Conservation (phyloP, 2,329 filamentous ascomycete genomes). For the Berkeleyomyces rouxiae region DNA sequence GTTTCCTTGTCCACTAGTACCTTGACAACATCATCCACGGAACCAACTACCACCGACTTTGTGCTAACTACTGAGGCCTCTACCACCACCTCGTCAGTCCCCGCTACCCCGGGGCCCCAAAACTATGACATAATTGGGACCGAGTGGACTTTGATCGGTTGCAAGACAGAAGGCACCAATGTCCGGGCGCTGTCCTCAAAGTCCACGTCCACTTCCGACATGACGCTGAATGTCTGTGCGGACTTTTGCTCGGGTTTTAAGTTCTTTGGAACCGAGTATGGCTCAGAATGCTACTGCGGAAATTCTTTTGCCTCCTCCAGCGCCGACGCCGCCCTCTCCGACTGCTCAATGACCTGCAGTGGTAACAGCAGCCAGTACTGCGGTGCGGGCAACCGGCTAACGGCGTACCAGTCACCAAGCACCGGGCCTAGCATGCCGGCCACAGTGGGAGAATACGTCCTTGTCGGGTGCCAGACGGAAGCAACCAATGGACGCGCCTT, state of each 20-base stretch:
- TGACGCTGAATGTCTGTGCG: conserved; percentile 23
- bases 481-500: conserved; percentile 22
- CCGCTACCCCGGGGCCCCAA: conserved; percentile 20
- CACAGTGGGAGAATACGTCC: conserved; percentile 20
- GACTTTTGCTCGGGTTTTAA: conserved; percentile 22
- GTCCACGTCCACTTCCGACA: conserved; percentile 17
- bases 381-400: conserved; percentile 21
- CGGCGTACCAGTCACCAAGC: conserved; percentile 20
- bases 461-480: conserved; percentile 24
- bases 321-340: conserved; percentile 18
- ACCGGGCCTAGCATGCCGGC: conserved; percentile 21
- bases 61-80: neutral
- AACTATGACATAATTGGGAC: conserved; percentile 22
- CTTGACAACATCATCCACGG: neutral
- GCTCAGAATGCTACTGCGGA: conserved; percentile 24
- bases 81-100: neutral
- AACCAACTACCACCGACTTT: too few species aligned
- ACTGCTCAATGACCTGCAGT: conserved; percentile 23
- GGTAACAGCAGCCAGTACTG: conserved; percentile 22
- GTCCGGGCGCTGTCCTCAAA: conserved; percentile 22
- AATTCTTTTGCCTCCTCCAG: conserved; percentile 19
- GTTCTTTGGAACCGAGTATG: conserved; percentile 28
- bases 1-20: neutral
- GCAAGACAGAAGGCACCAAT: conserved; percentile 24
- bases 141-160: conserved; percentile 24